A percentile compares a stretch with the other conserved stretches of the same genome.
Evolutionary conservation across 306 rosid species (phyloP).

Genomic region (Fragaria vesca): DNA sequence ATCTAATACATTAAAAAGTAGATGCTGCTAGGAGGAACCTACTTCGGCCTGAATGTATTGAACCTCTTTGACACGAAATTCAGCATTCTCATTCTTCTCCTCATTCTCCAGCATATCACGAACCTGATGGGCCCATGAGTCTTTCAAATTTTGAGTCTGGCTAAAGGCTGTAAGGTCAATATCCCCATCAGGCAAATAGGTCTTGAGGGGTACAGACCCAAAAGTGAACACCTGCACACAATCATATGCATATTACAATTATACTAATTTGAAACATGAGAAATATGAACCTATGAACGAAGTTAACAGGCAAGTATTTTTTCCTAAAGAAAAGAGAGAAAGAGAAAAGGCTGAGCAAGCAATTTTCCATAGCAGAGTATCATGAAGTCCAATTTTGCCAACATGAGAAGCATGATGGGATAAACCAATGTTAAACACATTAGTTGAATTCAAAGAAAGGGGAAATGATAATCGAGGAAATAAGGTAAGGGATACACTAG

Average conservation of each 20-base stretch:
- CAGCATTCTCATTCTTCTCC: slow-evolving; percentile 91
- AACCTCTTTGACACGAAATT: slow-evolving; percentile 91
- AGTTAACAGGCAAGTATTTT: background rate
- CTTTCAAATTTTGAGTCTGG: slow-evolving; percentile 76
- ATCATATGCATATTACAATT: slow-evolving; percentile 16
- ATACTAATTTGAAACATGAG: slow-evolving; percentile 1
- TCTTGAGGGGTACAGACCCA: slow-evolving; percentile 98
- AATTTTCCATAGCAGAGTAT: background rate
- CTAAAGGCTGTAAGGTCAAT: slow-evolving; percentile 94
- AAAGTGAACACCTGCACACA: slow-evolving; percentile 79
- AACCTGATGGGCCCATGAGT: slow-evolving; percentile 92
- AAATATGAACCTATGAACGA: background rate
- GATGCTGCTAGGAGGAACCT: slow-evolving; percentile 31
- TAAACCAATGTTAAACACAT: background rate
- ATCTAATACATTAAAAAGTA: slow-evolving; percentile 6
- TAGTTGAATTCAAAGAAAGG: background rate
- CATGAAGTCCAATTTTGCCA: background rate
- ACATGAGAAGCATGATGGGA: background rate
- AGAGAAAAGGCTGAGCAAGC: background rate
- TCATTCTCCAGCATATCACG: slow-evolving; percentile 87
- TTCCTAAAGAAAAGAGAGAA: background rate
- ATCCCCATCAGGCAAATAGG: slow-evolving; percentile 99
- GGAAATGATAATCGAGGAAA: background rate
- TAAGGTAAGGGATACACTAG: background rate
- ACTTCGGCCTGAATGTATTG: slow-evolving; percentile 99